Percentiles rank a stretch among this genome's conserved stretches.
These are phyloP conservation scores for Begonia fuchsioides DNA, from an alignment of 306 rosid genomes.

Conservation along the genomic window DNA sequence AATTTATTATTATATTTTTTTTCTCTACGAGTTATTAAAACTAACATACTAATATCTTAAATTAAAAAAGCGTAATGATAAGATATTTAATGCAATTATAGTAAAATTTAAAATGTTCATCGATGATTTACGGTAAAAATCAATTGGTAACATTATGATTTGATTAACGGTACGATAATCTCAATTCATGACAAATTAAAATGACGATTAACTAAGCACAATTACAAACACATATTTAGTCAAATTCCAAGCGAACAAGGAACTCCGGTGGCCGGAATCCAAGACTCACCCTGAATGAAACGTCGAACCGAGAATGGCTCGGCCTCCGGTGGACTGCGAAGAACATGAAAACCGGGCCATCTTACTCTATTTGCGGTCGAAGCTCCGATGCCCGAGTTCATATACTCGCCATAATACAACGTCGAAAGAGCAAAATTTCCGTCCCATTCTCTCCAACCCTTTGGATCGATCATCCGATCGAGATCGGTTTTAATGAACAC, in stretches of 20 bases:
- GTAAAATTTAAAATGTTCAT: too few relatives aligned
- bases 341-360: constrained; percentile 64
- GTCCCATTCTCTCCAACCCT: constrained; percentile 49
- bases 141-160: too few relatives aligned
- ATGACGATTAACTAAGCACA: too few relatives aligned
- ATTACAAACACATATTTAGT: not conserved
- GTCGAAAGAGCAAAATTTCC: constrained; percentile 38
- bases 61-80: too few relatives aligned
- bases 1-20: too few relatives aligned
- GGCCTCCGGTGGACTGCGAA: constrained; percentile 20
- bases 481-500: constrained; percentile 34
- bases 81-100: too few relatives aligned
- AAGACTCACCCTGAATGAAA: constrained; percentile 33
- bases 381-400: constrained; percentile 43
- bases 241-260: constrained; percentile 33
- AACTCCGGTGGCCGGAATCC: constrained; percentile 51
- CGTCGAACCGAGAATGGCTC: constrained; percentile 16
- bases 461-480: constrained; percentile 37
- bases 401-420: constrained; percentile 47
- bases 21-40: too few relatives aligned
- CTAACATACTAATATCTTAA: too few relatives aligned
- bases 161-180: too few relatives aligned
- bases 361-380: constrained; percentile 30
- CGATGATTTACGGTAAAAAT: too few relatives aligned
- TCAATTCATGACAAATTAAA: too few relatives aligned